phyloP scores from a whole-genome alignment of 2,329 filamentous ascomycete species.

The Verticillium longisporum region DNA sequence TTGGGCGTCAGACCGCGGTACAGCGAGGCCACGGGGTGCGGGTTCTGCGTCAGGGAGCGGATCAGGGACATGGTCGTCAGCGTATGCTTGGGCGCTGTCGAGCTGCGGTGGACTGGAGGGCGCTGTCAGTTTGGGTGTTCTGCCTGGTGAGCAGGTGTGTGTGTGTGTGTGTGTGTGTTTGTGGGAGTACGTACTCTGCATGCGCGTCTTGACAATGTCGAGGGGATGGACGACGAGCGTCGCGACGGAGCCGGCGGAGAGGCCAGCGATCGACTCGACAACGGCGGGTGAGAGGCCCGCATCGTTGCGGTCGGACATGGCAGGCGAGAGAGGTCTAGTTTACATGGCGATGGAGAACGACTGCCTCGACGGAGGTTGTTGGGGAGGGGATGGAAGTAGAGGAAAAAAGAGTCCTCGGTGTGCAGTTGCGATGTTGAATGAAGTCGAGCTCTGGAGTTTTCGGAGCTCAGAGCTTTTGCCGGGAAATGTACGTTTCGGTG shows the following conservation, averaged over 20 bases:
- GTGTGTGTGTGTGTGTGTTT: neutral
- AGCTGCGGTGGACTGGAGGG: constrained; percentile 42
- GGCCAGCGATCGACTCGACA: constrained; percentile 83
- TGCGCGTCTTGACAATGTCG: constrained; percentile 91
- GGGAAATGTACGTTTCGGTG: neutral
- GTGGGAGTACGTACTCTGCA: constrained; percentile 61
- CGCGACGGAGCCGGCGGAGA: constrained; percentile 79
- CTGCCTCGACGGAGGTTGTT: neutral
- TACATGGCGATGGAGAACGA: neutral
- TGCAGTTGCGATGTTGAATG: neutral
- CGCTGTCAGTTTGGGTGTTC: too few relatives aligned
- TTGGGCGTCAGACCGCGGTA: constrained; percentile 91
- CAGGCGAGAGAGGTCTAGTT: constrained; percentile 13
- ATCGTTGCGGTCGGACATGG: constrained; percentile 41
- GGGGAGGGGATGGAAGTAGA: neutral
- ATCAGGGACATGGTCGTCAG: constrained; percentile 47
- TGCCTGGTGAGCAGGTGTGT: too few relatives aligned
- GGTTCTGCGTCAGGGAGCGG: constrained; percentile 38
- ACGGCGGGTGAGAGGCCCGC: constrained; percentile 66
- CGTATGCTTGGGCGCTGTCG: constrained; percentile 23
- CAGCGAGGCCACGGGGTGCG: constrained; percentile 59
- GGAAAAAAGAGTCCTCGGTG: neutral
- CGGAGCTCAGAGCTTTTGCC: neutral
- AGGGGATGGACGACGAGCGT: constrained; percentile 87
- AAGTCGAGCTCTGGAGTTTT: neutral